These are phyloP conservation scores for Rhodotorula toruloides DNA, from an alignment of 768 basidiomycete genomes.

Conservation along the genomic window DNA sequence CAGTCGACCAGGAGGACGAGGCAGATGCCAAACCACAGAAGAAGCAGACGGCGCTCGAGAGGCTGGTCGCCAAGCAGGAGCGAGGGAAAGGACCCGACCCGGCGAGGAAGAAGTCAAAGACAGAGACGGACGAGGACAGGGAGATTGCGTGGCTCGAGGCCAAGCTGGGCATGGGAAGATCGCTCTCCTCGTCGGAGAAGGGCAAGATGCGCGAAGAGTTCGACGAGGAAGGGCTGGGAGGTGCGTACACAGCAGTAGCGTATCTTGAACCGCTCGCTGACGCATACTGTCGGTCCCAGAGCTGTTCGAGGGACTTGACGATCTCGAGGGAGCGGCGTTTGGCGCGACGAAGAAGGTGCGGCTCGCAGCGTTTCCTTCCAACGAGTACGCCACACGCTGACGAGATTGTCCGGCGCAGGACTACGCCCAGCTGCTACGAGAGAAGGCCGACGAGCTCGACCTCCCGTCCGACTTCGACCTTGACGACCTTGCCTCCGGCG, in stretches of 20 bases:
- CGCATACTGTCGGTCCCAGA: constrained; percentile 47
- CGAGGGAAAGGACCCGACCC: constrained; percentile 10
- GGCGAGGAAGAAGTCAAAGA: constrained; percentile 22
- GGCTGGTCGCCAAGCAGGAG: constrained; percentile 30
- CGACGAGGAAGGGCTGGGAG: constrained; percentile 77
- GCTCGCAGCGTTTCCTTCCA: constrained; percentile 22
- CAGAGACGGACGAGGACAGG: constrained; percentile 65
- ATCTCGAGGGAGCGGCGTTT: constrained; percentile 43
- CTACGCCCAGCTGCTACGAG: constrained; percentile 38
- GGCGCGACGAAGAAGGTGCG: constrained; percentile 44
- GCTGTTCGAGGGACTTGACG: constrained; percentile 55
- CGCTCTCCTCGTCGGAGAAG: constrained; percentile 40
- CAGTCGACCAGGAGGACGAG: not conserved
- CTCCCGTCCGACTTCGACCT: constrained; percentile 13
- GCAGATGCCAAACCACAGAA: not conserved
- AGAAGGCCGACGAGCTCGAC: constrained; percentile 43
- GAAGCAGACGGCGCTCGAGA: constrained; percentile 39
- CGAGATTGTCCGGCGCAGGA: constrained; percentile 5
- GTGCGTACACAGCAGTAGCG: constrained; percentile 48
- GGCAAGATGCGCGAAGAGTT: constrained; percentile 51
- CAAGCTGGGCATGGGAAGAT: constrained; percentile 58
- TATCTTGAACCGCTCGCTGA: not conserved
- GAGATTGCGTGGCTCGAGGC: constrained; percentile 80
- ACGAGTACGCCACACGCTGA: not conserved
- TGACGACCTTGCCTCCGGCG: constrained; percentile 22